Conservation (phyloP, 164 flowering plant genomes). For the Nymphaea colorata region DNA sequence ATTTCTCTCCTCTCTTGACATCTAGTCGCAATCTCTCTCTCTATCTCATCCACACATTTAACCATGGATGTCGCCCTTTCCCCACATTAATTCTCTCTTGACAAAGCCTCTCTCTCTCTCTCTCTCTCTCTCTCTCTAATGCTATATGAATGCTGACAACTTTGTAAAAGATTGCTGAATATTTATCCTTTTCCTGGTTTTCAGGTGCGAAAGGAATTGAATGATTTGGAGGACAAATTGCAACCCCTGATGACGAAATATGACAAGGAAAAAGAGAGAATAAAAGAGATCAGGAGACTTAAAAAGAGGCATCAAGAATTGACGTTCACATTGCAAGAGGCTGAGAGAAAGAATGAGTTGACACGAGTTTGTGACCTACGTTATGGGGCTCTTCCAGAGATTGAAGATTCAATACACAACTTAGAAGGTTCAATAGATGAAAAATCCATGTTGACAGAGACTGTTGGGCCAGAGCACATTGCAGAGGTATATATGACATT, state of each 20-base stretch:
- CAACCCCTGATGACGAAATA: constrained; percentile 78
- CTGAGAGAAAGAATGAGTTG: constrained; percentile 73
- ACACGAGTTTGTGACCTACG: constrained; percentile 74
- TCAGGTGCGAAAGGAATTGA: constrained; percentile 70
- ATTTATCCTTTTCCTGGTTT: background rate
- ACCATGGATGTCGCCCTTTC: too few species aligned
- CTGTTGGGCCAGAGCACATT: constrained; percentile 75
- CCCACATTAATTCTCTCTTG: too few species aligned
- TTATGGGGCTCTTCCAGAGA: constrained; percentile 73
- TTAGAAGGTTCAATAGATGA: constrained; percentile 40
- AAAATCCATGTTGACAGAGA: constrained; percentile 56
- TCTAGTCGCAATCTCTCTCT: too few species aligned
- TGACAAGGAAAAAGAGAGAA: constrained; percentile 62
- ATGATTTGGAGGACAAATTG: constrained; percentile 71
- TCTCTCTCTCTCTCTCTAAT: too few species aligned
- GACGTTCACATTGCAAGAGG: constrained; percentile 46
- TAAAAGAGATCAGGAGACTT: constrained; percentile 62
- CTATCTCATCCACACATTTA: too few species aligned
- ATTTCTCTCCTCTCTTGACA: too few species aligned
- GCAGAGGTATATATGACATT: constrained; percentile 28
- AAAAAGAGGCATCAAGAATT: constrained; percentile 72
- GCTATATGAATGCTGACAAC: too few species aligned
- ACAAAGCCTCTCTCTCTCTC: background rate
- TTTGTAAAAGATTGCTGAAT: background rate
- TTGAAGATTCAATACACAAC: constrained; percentile 50